These are phyloP conservation scores for Pulveroboletus ravenelii DNA, from an alignment of 768 basidiomycete species.

Conservation along the genomic window DNA sequence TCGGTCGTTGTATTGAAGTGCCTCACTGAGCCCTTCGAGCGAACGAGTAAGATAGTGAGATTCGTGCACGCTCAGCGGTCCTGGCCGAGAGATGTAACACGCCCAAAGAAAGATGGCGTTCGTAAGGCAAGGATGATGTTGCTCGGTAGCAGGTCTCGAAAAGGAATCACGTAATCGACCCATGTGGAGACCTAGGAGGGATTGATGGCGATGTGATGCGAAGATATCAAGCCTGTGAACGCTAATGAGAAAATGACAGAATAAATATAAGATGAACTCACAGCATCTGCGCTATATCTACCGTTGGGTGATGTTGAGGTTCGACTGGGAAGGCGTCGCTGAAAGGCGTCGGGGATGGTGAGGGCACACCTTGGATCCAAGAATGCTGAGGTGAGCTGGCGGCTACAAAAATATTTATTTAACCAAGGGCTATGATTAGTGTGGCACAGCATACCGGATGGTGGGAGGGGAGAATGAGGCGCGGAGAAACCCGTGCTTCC, in stretches of 20 bases:
- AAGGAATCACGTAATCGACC: slow-evolving; percentile 61
- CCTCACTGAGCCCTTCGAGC: slow-evolving; percentile 59
- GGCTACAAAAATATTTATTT: slow-evolving; percentile 23
- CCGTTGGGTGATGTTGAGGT: slow-evolving; percentile 44
- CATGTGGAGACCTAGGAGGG: slow-evolving; percentile 66
- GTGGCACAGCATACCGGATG: slow-evolving; percentile 39
- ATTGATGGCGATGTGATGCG: slow-evolving; percentile 69
- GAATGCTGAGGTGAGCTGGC: slow-evolving; percentile 48
- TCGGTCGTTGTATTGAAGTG: slow-evolving; percentile 50
- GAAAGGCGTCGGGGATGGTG: slow-evolving; percentile 51
- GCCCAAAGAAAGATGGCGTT: slow-evolving; percentile 82
- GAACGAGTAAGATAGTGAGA: slow-evolving; percentile 63
- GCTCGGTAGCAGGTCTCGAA: slow-evolving; percentile 47
- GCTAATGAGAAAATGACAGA: slow-evolving; percentile 4
- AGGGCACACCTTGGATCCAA: slow-evolving; percentile 47
- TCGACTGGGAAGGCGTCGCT: slow-evolving; percentile 45
- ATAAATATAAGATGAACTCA: slow-evolving; percentile 31
- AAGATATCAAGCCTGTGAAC: slow-evolving; percentile 65
- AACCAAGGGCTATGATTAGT: background rate
- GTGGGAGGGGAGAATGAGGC: slow-evolving; percentile 57
- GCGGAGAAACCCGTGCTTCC: slow-evolving; percentile 46
- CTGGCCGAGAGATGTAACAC: slow-evolving; percentile 73
- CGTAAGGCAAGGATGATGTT: slow-evolving; percentile 72
- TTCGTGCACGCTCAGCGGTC: slow-evolving; percentile 66
- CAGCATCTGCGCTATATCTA: slow-evolving; percentile 66